Evolutionary conservation across 768 basidiomycete species (phyloP), one percentile per base, ranked within the genome.

Genomic region (Pleurotus platypus): DNA sequence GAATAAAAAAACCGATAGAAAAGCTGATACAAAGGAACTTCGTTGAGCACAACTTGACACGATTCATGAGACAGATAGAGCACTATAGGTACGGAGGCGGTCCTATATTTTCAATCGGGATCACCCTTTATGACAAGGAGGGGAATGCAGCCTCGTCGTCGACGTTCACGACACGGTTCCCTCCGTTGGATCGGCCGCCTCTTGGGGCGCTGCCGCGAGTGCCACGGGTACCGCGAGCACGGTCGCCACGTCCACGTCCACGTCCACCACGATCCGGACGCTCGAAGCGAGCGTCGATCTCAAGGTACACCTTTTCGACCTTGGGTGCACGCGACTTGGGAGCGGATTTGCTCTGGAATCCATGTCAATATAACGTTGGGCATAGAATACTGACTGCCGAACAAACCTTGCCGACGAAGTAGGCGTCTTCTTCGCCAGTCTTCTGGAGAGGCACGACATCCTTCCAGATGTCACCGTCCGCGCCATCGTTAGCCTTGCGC

Each of bases 121-220:
- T 46, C 20, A 51, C 51, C 39, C 57, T 49, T 76, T 67, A 82
- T 65, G 89, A 80, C 62, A 97, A 82, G 62, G 94, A 92, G 46
- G 94, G 94, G 86, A 97, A 97, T 58, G 92, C 93, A 24, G 74
- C 76, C 72, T 91, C 78, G 72, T 97, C 94, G 65, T 86, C 86
- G 61, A 94, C 89, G 68, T 88, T 80, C 72, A 93, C 76, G 59
- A 74, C 60, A 42, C 73, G 59, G 48, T 66, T 49, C 59, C 67
- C 63, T 61, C 76, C 76, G 59, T 75, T 74, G 50, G 72, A 70
- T 59, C 81, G 81, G 13, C 71, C 64, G 42, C 73, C 70, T 56
- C 69, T 66, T 15, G 54, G 74, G 66, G 75, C 63, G 60, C 77
- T 72, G 55, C 77, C 72, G 58, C 74, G 78, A 59, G 77, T 67